These are phyloP conservation scores for Fusarium sp. DNA, from an alignment of 2,329 filamentous ascomycete species.

Conservation along the genomic window DNA sequence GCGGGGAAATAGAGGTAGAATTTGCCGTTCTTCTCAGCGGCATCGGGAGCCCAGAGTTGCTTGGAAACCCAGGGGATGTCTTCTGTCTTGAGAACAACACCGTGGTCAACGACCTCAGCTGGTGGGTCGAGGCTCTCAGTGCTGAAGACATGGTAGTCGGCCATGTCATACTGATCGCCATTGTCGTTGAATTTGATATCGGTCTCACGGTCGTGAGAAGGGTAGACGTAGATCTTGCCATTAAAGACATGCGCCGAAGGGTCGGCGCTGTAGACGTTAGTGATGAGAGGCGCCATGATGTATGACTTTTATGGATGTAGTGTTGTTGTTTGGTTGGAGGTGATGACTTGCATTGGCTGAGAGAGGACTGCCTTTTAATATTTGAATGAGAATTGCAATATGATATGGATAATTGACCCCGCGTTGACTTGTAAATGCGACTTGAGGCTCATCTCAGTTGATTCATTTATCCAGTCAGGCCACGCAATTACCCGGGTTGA, in stretches of 20 bases:
- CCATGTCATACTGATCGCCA: constrained; percentile 87
- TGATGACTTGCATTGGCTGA: background rate
- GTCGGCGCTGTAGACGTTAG: constrained; percentile 81
- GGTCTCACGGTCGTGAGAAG: constrained; percentile 82
- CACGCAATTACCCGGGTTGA: constrained; percentile 36
- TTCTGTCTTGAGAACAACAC: constrained; percentile 70
- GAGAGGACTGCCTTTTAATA: constrained; percentile 6
- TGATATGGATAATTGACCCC: constrained; percentile 30
- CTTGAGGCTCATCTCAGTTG: constrained; percentile 21
- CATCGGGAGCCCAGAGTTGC: constrained; percentile 85
- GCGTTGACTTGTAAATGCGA: constrained; percentile 20
- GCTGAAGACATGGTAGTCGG: constrained; percentile 83
- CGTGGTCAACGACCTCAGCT: constrained; percentile 75
- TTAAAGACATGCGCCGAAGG: constrained; percentile 85
- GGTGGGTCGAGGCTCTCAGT: constrained; percentile 61
- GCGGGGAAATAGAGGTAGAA: constrained; percentile 85
- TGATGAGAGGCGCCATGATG: constrained; percentile 69
- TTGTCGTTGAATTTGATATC: constrained; percentile 83
- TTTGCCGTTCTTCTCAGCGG: constrained; percentile 72
- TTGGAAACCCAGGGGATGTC: constrained; percentile 82
- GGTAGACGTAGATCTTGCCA: constrained; percentile 80
- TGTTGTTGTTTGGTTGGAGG: background rate
- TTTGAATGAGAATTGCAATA: background rate
- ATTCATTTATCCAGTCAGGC: constrained; percentile 40
- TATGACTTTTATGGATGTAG: background rate